Percentiles rank a stretch among this genome's conserved stretches.
Conservation (phyloP, 2,329 filamentous ascomycete genomes). For the Orbilia oligospora region DNA sequence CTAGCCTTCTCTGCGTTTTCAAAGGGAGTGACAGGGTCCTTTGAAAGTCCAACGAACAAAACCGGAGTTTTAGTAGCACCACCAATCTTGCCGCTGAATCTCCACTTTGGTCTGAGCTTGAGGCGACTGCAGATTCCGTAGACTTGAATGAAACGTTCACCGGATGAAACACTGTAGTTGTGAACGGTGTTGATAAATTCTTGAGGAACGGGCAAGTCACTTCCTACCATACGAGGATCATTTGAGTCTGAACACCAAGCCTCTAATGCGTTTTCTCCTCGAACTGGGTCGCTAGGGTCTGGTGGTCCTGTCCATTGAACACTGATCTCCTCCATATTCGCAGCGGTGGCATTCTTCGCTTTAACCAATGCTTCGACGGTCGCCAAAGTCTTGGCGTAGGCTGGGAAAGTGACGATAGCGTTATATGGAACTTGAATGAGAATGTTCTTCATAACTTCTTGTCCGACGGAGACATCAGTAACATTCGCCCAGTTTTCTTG, state of each 20-base stretch:
- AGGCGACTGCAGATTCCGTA: constrained; percentile 41
- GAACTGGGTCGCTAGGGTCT: constrained; percentile 1
- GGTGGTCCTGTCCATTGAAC: constrained; percentile 17
- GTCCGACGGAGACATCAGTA: constrained; percentile 43
- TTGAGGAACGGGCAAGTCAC: constrained; percentile 24
- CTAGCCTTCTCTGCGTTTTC: constrained; percentile 46
- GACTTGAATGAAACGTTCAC: constrained; percentile 42
- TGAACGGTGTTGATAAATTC: constrained; percentile 29
- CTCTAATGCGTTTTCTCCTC: constrained; percentile 40
- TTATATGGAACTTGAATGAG: constrained; percentile 35
- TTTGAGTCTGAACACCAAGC: constrained; percentile 40
- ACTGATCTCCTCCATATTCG: constrained; percentile 15
- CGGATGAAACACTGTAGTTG: constrained; percentile 20
- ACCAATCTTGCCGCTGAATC: constrained; percentile 44
- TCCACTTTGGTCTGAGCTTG: constrained; percentile 43
- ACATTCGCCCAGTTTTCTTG: constrained; percentile 62
- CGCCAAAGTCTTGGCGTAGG: constrained; percentile 33
- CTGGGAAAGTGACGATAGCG: constrained; percentile 33
- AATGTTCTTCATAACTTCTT: constrained; percentile 43
- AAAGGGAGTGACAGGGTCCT: constrained; percentile 49
- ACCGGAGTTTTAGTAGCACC: constrained; percentile 45
- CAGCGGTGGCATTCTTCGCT: constrained; percentile 26
- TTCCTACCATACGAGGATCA: constrained; percentile 19
- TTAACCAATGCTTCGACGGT: constrained; percentile 26
- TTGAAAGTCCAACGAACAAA: constrained; percentile 38